Percentiles rank a stretch among this genome's conserved stretches.
Conservation (phyloP, 768 basidiomycete species). For the Lyophyllum shimeji region DNA sequence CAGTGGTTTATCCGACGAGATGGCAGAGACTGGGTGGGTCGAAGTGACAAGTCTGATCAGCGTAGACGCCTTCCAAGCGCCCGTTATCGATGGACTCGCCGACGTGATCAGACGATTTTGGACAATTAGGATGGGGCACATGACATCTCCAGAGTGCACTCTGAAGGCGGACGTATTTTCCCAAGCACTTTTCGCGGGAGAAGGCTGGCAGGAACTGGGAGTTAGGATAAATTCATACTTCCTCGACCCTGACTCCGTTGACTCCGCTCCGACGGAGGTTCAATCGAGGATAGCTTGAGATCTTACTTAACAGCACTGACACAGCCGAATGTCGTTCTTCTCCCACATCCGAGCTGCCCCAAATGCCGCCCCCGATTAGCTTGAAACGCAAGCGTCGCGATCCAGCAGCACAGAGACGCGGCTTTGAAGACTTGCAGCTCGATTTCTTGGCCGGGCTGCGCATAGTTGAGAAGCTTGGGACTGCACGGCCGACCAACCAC, state of each 20-base stretch:
- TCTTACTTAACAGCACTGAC: neutral
- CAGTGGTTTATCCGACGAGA: too few species aligned
- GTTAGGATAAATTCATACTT: neutral
- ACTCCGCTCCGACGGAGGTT: conserved; percentile 4
- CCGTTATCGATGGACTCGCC: neutral
- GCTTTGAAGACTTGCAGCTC: conserved; percentile 8
- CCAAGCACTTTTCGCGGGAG: neutral
- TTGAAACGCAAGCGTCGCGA: neutral
- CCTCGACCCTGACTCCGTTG: conserved; percentile 6
- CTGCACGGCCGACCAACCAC: conserved; percentile 2
- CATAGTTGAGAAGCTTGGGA: conserved; percentile 14
- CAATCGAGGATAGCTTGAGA: neutral
- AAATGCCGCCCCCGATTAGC: neutral
- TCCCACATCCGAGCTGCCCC: neutral
- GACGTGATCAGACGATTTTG: neutral
- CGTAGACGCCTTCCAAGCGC: too few species aligned
- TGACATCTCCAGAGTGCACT: neutral
- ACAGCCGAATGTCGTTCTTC: neutral
- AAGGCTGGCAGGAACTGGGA: neutral
- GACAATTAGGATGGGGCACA: neutral
- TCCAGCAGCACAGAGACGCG: neutral
- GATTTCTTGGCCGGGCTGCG: conserved; percentile 15
- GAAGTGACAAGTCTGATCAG: too few species aligned
- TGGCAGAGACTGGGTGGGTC: too few species aligned
- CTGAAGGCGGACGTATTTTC: neutral